Base-by-base conservation (phyloP, 2,329 filamentous ascomycete species). In the Calonectria pseudoturangicola region DNA sequence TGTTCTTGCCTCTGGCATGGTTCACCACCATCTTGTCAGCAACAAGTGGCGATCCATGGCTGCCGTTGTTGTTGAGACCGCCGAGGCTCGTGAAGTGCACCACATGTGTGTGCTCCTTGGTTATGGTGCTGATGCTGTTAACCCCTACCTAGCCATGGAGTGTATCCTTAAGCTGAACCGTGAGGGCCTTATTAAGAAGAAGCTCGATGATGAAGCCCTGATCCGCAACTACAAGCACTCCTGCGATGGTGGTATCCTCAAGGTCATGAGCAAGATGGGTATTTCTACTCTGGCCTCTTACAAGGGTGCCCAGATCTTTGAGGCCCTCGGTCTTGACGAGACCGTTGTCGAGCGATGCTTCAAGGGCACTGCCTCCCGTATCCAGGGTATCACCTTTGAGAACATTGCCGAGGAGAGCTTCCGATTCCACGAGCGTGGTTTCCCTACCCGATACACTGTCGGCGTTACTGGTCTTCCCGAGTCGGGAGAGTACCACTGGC, bases 241-340 rank as follows among this genome's bases (percentile, higher is more conserved):
- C 74, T 96, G 94, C 80, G 96, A 98, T 79, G 96, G 96, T 81
- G 96, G 96, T 87, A 98, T 98, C 76, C 89, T 98, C 76, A 98
- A 98, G 86, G 96, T 98, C 83, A 98, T 98, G 96, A 97, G 94
- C 84, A 98, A 98, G 89, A 98, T 98, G 96, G 96, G 96, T 87
- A 98, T 98, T 76, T 98, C 96, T 8, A 98, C 96, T 39, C 89
- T 98, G 56, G 95, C 96, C 81, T 96, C 94, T 78, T 98, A 98
- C 89, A 98, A 98, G 89, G 96, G 96, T 82, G 96, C 96, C 69
- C 96, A 98, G 87, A 98, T 98, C 76, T 98, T 98, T 79, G 96
- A 98, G 84, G 95, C 96, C 62, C 93, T 98, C 51, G 96, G 96
- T 85, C 92, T 98, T 41, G 96, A 98, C 81, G 96, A 98, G 83